These are phyloP conservation scores for Cladosporium oxysporum DNA, from an alignment of 2,329 filamentous ascomycete species.

Conservation along the genomic window DNA sequence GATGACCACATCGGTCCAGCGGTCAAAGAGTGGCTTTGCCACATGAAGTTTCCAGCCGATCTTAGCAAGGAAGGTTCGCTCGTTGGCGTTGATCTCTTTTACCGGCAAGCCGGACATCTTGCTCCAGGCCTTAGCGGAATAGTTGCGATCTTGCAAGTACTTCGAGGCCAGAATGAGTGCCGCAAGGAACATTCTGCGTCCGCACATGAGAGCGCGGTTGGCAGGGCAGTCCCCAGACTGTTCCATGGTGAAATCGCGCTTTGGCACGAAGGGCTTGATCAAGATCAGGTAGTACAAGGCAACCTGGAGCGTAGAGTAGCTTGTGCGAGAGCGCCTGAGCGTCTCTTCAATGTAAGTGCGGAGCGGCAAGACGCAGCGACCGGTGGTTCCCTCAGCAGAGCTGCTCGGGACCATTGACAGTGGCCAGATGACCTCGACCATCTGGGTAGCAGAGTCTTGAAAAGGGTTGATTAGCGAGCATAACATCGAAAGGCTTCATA, in stretches of 20 bases:
- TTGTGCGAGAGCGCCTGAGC: constrained; percentile 87
- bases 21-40: constrained; percentile 81
- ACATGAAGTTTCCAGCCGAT: constrained; percentile 97
- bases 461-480: constrained; percentile 32
- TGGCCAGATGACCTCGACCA: constrained; percentile 97
- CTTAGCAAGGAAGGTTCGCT: constrained; percentile 84
- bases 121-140: constrained; percentile 95
- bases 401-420: constrained; percentile 78
- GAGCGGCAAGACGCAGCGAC: constrained; percentile 80
- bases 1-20: constrained; percentile 90
- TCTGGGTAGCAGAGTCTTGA: constrained; percentile 92
- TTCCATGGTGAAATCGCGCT: constrained; percentile 82
- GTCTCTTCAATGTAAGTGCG: constrained; percentile 98
- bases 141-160: constrained; percentile 97
- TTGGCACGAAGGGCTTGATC: constrained; percentile 86
- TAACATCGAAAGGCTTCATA: constrained; percentile 31
- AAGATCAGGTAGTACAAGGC: constrained; percentile 94
- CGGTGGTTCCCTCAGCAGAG: constrained; percentile 60
- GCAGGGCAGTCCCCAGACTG: constrained; percentile 72
- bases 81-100: constrained; percentile 93
- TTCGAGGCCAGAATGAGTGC: constrained; percentile 95
- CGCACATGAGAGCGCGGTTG: constrained; percentile 84
- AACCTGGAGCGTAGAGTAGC: constrained; percentile 96
- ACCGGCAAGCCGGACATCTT: constrained; percentile 97
- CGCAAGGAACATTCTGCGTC: constrained; percentile 94